Base-by-base conservation (phyloP, 2,329 filamentous ascomycete species). In the Dendrostoma leiphaemia region DNA sequence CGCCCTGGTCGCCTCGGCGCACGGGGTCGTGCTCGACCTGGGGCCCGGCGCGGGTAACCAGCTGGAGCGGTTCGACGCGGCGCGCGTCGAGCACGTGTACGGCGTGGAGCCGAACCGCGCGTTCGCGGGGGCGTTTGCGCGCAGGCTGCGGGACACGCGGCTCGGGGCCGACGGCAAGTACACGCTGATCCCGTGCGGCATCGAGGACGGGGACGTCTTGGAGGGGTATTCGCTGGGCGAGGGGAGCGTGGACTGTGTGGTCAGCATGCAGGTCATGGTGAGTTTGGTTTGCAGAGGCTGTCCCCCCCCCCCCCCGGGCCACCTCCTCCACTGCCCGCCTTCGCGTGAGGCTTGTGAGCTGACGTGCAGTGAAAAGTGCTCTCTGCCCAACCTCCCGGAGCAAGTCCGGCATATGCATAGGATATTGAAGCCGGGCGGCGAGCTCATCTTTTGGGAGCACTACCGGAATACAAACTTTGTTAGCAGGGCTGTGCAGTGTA, bases 371-470 rank as follows among this genome's bases (percentile, higher is more conserved):
- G 41, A 8, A 10, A 7, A 49, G 53, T 77, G 75, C 62, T 68
- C 72, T 4, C 68, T 76, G 3, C 53, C 59, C 6, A 59, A 70
- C 49, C 54, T 60, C 12, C 60, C 60, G 48, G 59, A 28, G 5
- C 64, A 67, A 46, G 63, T 65, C 51, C 66, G 51, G 58, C 61
- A 66, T 53, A 55, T 76, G n/a, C 73, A 71, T 58, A 68, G 67
- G 48, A 59, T 77, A 26, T 58, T 78, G 38, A 77, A 72, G 57
- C 75, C 74, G 0, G 74, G 74, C 1, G 74, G 74, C 12, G 69
- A 67, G 41, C 72, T 77, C 54, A 64, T 78, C 24, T 76, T 77
- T 51, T 77, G 74, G 71, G 75, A 78, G 57, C 75, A 77, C 53
- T 61, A 59, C 45, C 56, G 58, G 48, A 70, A 59, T 55, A 50